Percentiles rank a stretch among this genome's conserved stretches.
phyloP scores from a whole-genome alignment of 2,329 filamentous ascomycete genomes.

The Neofusicoccum sp. region DNA sequence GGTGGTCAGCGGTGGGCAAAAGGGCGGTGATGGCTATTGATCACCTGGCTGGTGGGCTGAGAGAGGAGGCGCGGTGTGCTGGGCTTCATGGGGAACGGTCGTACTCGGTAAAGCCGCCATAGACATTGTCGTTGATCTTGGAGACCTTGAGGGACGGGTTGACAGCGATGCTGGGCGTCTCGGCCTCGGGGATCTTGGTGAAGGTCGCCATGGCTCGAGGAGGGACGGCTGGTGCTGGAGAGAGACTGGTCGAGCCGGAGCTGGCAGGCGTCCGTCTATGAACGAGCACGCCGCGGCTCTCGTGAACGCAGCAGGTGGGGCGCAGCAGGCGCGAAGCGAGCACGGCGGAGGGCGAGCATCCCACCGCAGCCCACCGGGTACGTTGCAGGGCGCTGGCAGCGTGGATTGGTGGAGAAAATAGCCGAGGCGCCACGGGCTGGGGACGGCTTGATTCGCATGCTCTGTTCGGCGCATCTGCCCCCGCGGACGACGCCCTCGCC shows the following conservation, averaged over 20 bases:
- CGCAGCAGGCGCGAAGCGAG: background rate
- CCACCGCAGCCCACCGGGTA: conserved; percentile 14
- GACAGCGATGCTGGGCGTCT: conserved; percentile 63
- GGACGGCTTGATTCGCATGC: background rate
- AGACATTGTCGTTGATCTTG: conserved; percentile 76
- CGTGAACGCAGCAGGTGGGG: conserved; percentile 1
- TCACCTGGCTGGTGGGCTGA: conserved; percentile 5
- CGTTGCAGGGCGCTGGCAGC: background rate
- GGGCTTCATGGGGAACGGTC: conserved; percentile 26
- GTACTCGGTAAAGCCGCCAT: conserved; percentile 82
- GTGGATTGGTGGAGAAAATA: conserved; percentile 15
- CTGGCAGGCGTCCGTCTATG: conserved; percentile 6
- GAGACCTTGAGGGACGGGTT: conserved; percentile 65
- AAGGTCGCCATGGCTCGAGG: conserved; percentile 65
- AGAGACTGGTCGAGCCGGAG: background rate
- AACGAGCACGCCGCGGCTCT: conserved; percentile 8
- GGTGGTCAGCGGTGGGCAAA: conserved; percentile 14
- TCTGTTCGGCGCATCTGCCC: conserved; percentile 1
- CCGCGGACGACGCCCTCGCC: conserved; percentile 3
- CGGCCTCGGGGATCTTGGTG: conserved; percentile 62
- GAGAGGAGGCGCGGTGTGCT: background rate
- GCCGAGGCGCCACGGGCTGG: background rate
- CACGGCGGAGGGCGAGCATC: background rate
- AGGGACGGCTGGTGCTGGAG: background rate
- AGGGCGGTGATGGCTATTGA: conserved; percentile 24